Conservation (phyloP, 805 yeast genomes). For the Schwanniomyces polymorphus region DNA sequence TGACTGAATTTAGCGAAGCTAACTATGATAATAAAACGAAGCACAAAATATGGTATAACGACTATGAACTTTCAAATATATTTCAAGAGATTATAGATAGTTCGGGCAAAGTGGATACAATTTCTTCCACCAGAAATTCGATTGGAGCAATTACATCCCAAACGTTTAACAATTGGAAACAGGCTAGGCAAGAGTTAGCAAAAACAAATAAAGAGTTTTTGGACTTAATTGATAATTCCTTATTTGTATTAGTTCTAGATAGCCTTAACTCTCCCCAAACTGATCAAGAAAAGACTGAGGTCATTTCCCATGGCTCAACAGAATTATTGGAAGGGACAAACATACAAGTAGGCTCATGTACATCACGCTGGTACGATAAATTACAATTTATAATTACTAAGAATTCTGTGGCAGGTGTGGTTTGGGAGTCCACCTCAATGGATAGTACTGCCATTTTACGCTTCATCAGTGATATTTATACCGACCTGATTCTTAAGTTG, state of each 20-base stretch:
- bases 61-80: constrained; percentile 48
- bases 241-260: constrained; percentile 54
- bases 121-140: constrained; percentile 44
- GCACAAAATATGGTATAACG: constrained; percentile 52
- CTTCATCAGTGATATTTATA: constrained; percentile 57
- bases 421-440: constrained; percentile 59
- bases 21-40: constrained; percentile 14
- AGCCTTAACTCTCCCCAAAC: constrained; percentile 40
- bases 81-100: constrained; percentile 44
- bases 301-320: constrained; percentile 54
- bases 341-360: constrained; percentile 56
- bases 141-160: constrained; percentile 59
- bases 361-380: constrained; percentile 61
- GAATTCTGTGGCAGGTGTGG: constrained; percentile 59
- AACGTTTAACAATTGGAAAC: constrained; percentile 48
- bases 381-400: constrained; percentile 53
- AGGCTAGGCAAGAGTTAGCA: constrained; percentile 42
- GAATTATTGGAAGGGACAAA: constrained; percentile 41
- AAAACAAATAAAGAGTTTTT: constrained; percentile 36
- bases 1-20: constrained; percentile 27
- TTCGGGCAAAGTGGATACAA: constrained; percentile 29
- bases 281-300: constrained; percentile 49
- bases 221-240: constrained; percentile 45
- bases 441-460: constrained; percentile 59
- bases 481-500: constrained; percentile 55